Evolutionary conservation across 441 rosid species (phyloP).

Genomic region (Brassica balearica): DNA sequence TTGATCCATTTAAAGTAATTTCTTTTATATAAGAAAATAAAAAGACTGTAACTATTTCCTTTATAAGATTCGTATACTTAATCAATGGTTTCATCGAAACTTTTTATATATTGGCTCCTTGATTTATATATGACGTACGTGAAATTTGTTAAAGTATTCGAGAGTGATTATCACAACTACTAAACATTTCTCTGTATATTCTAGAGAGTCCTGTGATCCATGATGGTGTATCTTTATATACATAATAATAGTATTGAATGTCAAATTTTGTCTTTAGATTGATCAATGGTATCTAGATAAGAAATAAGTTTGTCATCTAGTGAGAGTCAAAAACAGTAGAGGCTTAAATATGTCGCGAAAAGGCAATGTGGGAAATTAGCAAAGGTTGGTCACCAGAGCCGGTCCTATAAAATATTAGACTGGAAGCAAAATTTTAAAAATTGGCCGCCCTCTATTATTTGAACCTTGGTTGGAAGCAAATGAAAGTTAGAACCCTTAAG

Average conservation of each 20-base stretch:
- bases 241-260: constrained; percentile 16
- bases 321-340: constrained; percentile 33
- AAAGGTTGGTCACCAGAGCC: not conserved
- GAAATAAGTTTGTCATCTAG: constrained; percentile 29
- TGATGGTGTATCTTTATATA: not conserved
- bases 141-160: not conserved
- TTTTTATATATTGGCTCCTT: constrained; percentile 20
- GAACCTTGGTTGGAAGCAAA: too few relatives aligned
- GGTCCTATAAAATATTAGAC: too few relatives aligned
- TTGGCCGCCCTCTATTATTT: too few relatives aligned
- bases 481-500: too few relatives aligned
- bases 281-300: constrained; percentile 21
- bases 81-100: constrained; percentile 35
- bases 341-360: constrained; percentile 40
- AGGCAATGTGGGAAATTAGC: constrained; percentile 29
- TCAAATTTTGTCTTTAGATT: constrained; percentile 31
- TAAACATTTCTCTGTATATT: not conserved
- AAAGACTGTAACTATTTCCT: constrained; percentile 27
- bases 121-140: constrained; percentile 20
- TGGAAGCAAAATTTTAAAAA: too few relatives aligned
- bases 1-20: constrained; percentile 32
- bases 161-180: constrained; percentile 1
- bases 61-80: constrained; percentile 23
- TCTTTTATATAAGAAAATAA: not conserved
- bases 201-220: not conserved